A percentile compares a stretch with the other conserved stretches of the same genome.
Conservation (phyloP, 2,329 filamentous ascomycete genomes). For the Colletotrichum simmondsii region DNA sequence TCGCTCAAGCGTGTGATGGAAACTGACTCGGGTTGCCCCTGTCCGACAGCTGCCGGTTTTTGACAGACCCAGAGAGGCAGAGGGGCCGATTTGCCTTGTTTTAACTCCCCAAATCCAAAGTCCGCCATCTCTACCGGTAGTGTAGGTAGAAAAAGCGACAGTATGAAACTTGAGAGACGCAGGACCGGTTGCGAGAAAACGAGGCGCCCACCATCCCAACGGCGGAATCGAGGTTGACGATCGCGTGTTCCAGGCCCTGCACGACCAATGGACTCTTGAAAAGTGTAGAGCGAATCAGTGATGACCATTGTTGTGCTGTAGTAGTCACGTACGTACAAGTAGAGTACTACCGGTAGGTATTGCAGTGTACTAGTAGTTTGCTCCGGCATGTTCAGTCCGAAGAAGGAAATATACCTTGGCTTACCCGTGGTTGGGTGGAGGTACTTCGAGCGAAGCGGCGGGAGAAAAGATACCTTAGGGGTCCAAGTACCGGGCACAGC, state of each 20-base stretch:
- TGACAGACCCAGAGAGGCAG: slow-evolving; percentile 5
- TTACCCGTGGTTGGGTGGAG: background rate
- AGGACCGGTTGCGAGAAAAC: background rate
- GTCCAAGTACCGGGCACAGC: slow-evolving; percentile 22
- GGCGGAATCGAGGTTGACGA: slow-evolving; percentile 1
- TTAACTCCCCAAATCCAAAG: background rate
- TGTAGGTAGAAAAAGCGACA: background rate
- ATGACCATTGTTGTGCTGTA: background rate
- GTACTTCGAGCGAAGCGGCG: background rate
- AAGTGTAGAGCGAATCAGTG: slow-evolving; percentile 5
- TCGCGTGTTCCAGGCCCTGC: slow-evolving; percentile 22
- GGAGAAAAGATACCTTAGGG: slow-evolving; percentile 8
- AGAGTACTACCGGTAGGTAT: background rate
- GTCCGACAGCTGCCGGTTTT: background rate
- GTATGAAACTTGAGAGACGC: background rate
- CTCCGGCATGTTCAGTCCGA: slow-evolving; percentile 1
- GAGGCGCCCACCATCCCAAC: background rate
- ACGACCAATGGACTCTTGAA: background rate
- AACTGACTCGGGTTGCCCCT: slow-evolving; percentile 27
- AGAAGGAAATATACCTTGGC: slow-evolving; percentile 2
- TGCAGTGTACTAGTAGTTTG: no score
- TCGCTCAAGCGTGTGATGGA: slow-evolving; percentile 10
- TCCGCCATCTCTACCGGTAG: background rate
- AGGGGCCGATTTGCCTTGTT: slow-evolving; percentile 15
- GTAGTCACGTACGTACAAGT: background rate